Percentiles rank a stretch among this genome's conserved stretches.
Conservation (phyloP, 1,284 basidiomycete genomes). For the Apiotrichum gamsii region DNA sequence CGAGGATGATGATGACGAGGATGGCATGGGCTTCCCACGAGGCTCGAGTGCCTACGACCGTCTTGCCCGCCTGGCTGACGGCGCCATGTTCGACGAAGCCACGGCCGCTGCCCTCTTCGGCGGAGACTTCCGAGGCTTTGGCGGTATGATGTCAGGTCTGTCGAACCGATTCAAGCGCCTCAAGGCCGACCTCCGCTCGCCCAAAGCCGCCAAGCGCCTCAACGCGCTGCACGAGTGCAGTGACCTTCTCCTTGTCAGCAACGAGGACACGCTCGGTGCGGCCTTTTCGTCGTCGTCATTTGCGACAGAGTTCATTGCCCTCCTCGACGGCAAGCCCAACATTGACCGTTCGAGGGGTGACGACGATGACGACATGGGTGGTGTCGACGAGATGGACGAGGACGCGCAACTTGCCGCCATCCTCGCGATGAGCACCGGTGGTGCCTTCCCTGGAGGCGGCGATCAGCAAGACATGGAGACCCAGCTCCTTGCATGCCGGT, state of each 20-base stretch:
- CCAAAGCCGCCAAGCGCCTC: slow-evolving; percentile 72
- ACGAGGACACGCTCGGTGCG: slow-evolving; percentile 91
- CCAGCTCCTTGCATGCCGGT: slow-evolving; percentile 86
- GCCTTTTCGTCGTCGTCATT: slow-evolving; percentile 83
- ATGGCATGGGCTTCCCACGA: slow-evolving; percentile 50
- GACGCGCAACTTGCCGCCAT: slow-evolving; percentile 79
- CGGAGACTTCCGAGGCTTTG: slow-evolving; percentile 53
- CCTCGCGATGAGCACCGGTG: slow-evolving; percentile 53
- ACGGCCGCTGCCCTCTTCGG: slow-evolving; percentile 64
- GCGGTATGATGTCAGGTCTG: slow-evolving; percentile 81
- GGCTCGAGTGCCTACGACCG: slow-evolving; percentile 23
- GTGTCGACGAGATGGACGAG: slow-evolving; percentile 54
- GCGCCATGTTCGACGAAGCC: slow-evolving; percentile 57
- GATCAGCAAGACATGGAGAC: slow-evolving; percentile 64
- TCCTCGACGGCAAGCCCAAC: slow-evolving; percentile 69
- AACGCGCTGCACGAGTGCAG: slow-evolving; percentile 89
- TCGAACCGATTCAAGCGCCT: slow-evolving; percentile 80
- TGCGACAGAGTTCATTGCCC: slow-evolving; percentile 84
- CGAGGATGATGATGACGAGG: slow-evolving; percentile 29
- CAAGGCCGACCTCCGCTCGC: slow-evolving; percentile 78
- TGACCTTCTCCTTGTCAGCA: slow-evolving; percentile 91
- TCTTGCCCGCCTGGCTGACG: slow-evolving; percentile 51
- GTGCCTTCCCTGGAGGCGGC: slow-evolving; percentile 27
- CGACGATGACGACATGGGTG: slow-evolving; percentile 46
- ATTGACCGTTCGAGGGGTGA: slow-evolving; percentile 26